phyloP scores from a whole-genome alignment of 2,329 filamentous ascomycete genomes.

The Tothia fuscella region DNA sequence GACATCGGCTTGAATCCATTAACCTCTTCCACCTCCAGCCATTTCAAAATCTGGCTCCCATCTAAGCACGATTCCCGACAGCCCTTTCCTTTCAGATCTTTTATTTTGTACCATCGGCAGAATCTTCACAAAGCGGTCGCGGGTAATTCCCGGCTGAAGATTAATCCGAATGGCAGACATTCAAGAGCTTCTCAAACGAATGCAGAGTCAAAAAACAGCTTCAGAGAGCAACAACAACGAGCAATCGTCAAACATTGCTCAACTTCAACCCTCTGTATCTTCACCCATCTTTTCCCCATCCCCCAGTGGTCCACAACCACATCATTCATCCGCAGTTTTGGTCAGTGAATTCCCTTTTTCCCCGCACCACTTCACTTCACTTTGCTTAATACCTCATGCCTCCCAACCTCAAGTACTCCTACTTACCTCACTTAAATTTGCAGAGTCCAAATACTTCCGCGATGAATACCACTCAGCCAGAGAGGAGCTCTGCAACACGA shows the following conservation, averaged over 20 bases:
- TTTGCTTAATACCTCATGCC: not conserved
- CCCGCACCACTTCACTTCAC: not conserved
- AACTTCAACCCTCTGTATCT: constrained; percentile 38
- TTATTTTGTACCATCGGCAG: too few relatives aligned
- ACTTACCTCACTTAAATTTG: not conserved
- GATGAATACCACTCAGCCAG: constrained; percentile 30
- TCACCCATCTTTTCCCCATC: constrained; percentile 47
- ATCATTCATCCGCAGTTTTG: constrained; percentile 45
- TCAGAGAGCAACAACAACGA: not conserved
- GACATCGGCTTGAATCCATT: too few relatives aligned
- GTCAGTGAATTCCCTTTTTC: constrained; percentile 2
- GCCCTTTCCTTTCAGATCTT: not conserved
- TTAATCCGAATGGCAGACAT: constrained; percentile 1
- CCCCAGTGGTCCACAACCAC: constrained; percentile 40
- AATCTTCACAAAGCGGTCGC: not conserved
- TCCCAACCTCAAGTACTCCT: not conserved
- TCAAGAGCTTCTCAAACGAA: constrained; percentile 8
- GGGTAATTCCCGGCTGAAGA: not conserved
- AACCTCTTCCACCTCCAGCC: too few relatives aligned
- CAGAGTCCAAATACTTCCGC: constrained; percentile 40
- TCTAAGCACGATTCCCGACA: constrained; percentile 3
- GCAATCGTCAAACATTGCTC: not conserved
- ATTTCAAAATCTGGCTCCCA: too few relatives aligned
- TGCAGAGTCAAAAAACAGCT: constrained; percentile 3
- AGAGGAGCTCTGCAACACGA: constrained; percentile 29